Evolutionary conservation across 2,329 filamentous ascomycete species (phyloP), one percentile per base, ranked within the genome.

Genomic region (Juglanconis sp.): DNA sequence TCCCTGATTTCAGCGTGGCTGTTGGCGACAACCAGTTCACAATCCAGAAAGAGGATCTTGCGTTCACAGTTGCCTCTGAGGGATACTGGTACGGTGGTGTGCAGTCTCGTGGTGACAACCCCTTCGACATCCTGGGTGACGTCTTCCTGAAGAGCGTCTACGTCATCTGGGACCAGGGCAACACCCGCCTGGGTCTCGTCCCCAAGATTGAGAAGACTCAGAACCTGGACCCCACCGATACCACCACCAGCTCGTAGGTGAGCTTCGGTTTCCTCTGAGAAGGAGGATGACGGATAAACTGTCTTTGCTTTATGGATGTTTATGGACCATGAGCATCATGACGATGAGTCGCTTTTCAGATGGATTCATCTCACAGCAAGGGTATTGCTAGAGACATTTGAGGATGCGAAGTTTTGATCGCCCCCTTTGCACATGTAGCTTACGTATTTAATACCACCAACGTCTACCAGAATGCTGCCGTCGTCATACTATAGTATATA

Each of bases 101-200:
- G 36, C 87, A 90, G 74, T 86, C 81, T 53, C 79, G 85, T 47
- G 86, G 86, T 3, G 72, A 75, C 56, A 74, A 83, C 70, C 68
- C 74, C 3, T 86, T 88, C 66, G 86, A 88, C 68, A 87, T 90
- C 49, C 74, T 87, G 15, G 87, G 87, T 5, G 85, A 84, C 65
- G 81, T 81, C 2, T 87, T 87, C 68, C 71, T 90, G 71, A 88
- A 87, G 76, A 82, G 79, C 31, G 76, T 88, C 58, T 90, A 90
- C 68, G 85, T 83, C 81, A 79, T 89, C 60, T 89, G 87, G 70
- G 86, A 89, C 68, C 80, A 83, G 59, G 84, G 85, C 55, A 82
- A 84, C 64, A 77, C 72, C 67, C 82, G 80, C 35, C 85, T 88
- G 62, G 86, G 86, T 35, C 77, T 77, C 46, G 82, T 87, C 50